Evolutionary conservation across 768 basidiomycete species (phyloP).

Genomic region (Stropharia rugosoannulata): DNA sequence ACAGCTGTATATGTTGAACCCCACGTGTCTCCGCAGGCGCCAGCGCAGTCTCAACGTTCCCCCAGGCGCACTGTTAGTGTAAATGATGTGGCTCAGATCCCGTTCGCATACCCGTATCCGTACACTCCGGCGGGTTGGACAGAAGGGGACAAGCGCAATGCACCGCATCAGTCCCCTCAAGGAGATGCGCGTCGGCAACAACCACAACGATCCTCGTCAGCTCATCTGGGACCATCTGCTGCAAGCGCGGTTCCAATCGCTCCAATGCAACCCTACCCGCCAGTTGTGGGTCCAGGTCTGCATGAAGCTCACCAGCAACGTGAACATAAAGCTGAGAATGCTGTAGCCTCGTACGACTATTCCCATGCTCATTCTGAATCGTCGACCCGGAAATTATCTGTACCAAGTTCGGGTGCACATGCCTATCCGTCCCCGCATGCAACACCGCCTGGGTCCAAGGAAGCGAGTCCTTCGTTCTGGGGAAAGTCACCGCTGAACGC

Average conservation of each 20-base stretch:
- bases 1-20: conserved; percentile 15
- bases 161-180: too few species aligned
- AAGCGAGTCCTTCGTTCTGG: not conserved
- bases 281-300: too few species aligned
- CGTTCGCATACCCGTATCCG: too few species aligned
- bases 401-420: too few species aligned
- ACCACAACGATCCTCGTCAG: not conserved
- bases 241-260: not conserved
- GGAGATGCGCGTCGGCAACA: not conserved
- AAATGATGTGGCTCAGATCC: too few species aligned
- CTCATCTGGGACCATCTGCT: not conserved
- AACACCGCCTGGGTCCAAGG: not conserved
- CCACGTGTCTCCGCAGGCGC: conserved; percentile 10
- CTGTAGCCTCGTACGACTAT: too few species aligned
- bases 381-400: too few species aligned
- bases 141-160: too few species aligned
- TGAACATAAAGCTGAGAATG: too few species aligned
- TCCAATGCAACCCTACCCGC: not conserved
- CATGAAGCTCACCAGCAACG: too few species aligned
- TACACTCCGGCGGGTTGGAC: too few species aligned
- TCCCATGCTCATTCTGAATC: too few species aligned
- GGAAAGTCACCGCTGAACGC: not conserved
- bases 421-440: not conserved
- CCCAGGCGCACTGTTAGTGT: not conserved
- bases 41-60: conserved; percentile 7